These are phyloP conservation scores for Mycena leptocephala DNA, from an alignment of 768 basidiomycete species.

Conservation along the genomic window DNA sequence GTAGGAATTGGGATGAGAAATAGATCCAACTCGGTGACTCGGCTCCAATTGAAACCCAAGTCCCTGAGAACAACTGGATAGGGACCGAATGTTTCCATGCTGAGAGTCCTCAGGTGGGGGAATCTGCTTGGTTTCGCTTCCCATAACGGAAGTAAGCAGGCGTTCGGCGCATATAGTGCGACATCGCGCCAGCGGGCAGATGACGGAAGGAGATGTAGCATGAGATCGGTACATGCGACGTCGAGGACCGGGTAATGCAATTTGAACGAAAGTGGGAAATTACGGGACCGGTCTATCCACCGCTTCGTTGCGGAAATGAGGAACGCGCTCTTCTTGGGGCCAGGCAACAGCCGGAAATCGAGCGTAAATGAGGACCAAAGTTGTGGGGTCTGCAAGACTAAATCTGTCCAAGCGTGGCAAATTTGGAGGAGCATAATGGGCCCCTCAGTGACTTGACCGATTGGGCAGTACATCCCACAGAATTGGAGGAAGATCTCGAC, in stretches of 20 bases:
- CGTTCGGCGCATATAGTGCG: constrained; percentile 51
- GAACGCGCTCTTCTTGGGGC: constrained; percentile 32
- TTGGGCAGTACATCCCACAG: constrained; percentile 49
- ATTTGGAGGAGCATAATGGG: constrained; percentile 60
- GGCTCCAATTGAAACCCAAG: constrained; percentile 57
- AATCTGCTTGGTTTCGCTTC: constrained; percentile 40
- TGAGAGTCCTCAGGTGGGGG: constrained; percentile 50
- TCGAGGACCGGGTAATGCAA: constrained; percentile 26
- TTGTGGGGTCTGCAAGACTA: constrained; percentile 57
- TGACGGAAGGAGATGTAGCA: constrained; percentile 20
- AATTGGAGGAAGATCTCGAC: constrained; percentile 63
- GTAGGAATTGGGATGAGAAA: constrained; percentile 51
- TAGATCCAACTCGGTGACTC: constrained; percentile 56
- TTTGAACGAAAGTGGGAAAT: constrained; percentile 25
- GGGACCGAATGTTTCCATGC: constrained; percentile 47
- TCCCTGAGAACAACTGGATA: constrained; percentile 43
- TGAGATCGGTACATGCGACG: constrained; percentile 19
- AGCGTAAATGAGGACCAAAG: constrained; percentile 66
- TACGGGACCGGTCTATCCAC: constrained; percentile 58
- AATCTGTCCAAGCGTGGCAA: constrained; percentile 59
- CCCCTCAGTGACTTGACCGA: constrained; percentile 47
- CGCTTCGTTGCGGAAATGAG: constrained; percentile 44
- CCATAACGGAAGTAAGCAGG: constrained; percentile 45
- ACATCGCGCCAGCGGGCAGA: constrained; percentile 54
- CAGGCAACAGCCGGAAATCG: constrained; percentile 38